Evolutionary conservation across 345 rosid species (phyloP).

Genomic region (Stellera chamaejasme): DNA sequence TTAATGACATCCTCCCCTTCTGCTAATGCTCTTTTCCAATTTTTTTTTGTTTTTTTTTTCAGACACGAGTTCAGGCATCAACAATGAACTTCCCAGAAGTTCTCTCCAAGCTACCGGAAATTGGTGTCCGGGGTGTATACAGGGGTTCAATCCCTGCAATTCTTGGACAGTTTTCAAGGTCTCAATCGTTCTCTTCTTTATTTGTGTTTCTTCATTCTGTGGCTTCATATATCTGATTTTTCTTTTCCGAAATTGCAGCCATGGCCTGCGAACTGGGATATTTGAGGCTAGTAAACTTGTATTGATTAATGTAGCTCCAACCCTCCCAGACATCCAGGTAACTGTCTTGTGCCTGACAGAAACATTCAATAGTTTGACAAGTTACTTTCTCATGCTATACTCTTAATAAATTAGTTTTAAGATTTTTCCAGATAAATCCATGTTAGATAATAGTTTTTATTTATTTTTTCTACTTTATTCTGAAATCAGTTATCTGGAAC

Average conservation of each 20-base stretch:
- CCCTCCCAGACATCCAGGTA: constrained; percentile 88
- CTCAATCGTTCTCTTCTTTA: constrained; percentile 6
- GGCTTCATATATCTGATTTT: constrained; percentile 4
- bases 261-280: constrained; percentile 94
- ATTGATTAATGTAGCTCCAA: constrained; percentile 83
- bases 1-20: neutral
- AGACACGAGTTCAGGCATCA: constrained; percentile 99
- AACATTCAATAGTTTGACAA: too few species aligned
- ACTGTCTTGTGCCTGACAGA: neutral
- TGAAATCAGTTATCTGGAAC: too few species aligned
- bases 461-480: too few species aligned
- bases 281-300: constrained; percentile 86
- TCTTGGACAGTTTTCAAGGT: constrained; percentile 98
- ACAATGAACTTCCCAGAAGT: constrained; percentile 74
- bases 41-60: constrained; percentile 16
- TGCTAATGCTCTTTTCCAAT: constrained; percentile 6
- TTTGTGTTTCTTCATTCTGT: constrained; percentile 6
- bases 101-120: constrained; percentile 82
- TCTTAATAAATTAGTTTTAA: too few species aligned
- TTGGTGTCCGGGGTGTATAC: constrained; percentile 79
- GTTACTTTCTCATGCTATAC: too few species aligned
- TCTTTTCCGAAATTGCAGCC: constrained; percentile 39
- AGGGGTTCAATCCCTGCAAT: constrained; percentile 97
- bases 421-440: too few species aligned
- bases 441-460: too few species aligned